Percentiles rank a stretch among this genome's conserved stretches.
phyloP scores from a whole-genome alignment of 2,329 filamentous ascomycete genomes.

The Dendryphion nanum region DNA sequence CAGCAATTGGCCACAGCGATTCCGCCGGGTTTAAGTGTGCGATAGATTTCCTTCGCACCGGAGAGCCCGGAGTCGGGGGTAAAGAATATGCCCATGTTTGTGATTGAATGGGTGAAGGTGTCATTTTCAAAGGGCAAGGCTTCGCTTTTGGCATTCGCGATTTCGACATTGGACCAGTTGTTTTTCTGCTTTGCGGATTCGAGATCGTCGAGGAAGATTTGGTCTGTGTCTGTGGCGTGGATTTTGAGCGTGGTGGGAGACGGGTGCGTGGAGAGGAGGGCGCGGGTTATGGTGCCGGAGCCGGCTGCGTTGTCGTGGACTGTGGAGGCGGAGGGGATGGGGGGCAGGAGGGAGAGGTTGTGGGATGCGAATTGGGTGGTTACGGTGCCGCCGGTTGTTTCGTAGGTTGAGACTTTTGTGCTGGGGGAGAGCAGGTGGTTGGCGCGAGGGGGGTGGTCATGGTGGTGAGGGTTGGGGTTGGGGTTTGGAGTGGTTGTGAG shows the following conservation, averaged over 20 bases:
- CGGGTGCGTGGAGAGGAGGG: slow-evolving; percentile 15
- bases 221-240: slow-evolving; percentile 31
- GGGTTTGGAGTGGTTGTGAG: neutral
- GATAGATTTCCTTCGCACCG: slow-evolving; percentile 38
- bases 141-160: slow-evolving; percentile 19
- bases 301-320: slow-evolving; percentile 38
- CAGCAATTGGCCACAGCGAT: slow-evolving; percentile 40
- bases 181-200: slow-evolving; percentile 10
- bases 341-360: slow-evolving; percentile 24
- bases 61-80: slow-evolving; percentile 25
- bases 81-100: slow-evolving; percentile 43
- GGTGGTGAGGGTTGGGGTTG: slow-evolving; percentile 14
- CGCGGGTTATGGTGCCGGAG: slow-evolving; percentile 26
- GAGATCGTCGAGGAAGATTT: slow-evolving; percentile 23
- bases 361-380: slow-evolving; percentile 24
- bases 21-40: slow-evolving; percentile 40
- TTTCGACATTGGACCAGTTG: slow-evolving; percentile 22
- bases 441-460: slow-evolving; percentile 21
- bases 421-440: slow-evolving; percentile 18
- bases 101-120: slow-evolving; percentile 40
- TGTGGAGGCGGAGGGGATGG: slow-evolving; percentile 22
- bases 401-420: slow-evolving; percentile 27
- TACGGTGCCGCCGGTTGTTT: slow-evolving; percentile 26
- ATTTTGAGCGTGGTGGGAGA: slow-evolving; percentile 16
- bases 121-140: slow-evolving; percentile 21